A percentile compares a stretch with the other conserved stretches of the same genome.
phyloP scores from a whole-genome alignment of 129 eudicot species.

The Chrysanthemum lavandulifolium region DNA sequence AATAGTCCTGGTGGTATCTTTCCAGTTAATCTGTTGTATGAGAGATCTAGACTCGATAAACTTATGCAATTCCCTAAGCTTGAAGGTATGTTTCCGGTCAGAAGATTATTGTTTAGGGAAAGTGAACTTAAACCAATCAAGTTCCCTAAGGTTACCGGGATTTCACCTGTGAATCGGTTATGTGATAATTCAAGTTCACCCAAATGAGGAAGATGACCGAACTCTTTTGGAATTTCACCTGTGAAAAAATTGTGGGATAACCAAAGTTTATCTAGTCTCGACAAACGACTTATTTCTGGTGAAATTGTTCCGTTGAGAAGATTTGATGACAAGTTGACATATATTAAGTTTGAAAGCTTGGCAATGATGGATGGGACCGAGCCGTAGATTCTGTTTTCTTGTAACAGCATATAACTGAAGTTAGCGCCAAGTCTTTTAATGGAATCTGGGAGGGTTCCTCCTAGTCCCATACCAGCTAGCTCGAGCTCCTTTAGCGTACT shows the following conservation, averaged over 20 bases:
- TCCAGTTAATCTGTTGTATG: conserved; percentile 51
- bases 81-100: conserved; percentile 54
- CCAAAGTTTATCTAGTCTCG: conserved; percentile 34
- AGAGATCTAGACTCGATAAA: conserved; percentile 45
- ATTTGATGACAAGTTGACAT: conserved; percentile 48
- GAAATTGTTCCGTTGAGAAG: conserved; percentile 43
- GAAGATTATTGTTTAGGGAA: conserved; percentile 45
- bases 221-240: conserved; percentile 40
- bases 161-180: conserved; percentile 45
- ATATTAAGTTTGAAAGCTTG: conserved; percentile 35
- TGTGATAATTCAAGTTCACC: conserved; percentile 54
- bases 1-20: conserved; percentile 43
- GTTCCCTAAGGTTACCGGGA: conserved; percentile 48
- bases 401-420: conserved; percentile 31
- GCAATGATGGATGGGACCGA: conserved; percentile 42
- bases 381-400: conserved; percentile 46
- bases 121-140: conserved; percentile 29
- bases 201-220: conserved; percentile 37
- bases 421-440: conserved; percentile 26
- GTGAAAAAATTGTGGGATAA: conserved; percentile 43
- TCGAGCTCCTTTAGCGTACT: conserved; percentile 45
- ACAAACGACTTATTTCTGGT: conserved; percentile 34
- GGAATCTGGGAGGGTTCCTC: conserved; percentile 46
- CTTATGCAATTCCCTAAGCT: conserved; percentile 45
- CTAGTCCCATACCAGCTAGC: conserved; percentile 51